Conservation (phyloP, 345 rosid species). For the Cardamine resedifolia region DNA sequence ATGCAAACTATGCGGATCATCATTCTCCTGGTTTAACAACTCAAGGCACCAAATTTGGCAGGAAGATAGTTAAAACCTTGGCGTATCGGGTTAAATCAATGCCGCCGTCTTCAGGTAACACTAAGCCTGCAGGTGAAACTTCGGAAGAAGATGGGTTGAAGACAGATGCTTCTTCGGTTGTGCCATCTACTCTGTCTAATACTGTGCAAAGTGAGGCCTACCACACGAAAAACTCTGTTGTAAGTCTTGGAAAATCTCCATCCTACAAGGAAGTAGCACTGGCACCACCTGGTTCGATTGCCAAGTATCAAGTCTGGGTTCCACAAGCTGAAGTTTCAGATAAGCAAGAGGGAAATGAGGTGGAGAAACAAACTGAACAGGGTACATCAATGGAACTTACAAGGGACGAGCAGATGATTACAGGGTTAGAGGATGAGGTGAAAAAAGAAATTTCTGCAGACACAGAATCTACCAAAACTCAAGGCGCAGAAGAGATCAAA, state of each 20-base stretch:
- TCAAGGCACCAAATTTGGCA: constrained; percentile 69
- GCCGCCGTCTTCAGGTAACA: constrained; percentile 57
- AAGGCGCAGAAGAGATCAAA: constrained; percentile 36
- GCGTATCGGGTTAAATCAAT: constrained; percentile 78
- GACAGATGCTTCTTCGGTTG: constrained; percentile 43
- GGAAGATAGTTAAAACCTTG: constrained; percentile 76
- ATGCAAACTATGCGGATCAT: constrained; percentile 66
- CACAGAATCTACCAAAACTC: constrained; percentile 34
- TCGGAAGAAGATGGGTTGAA: constrained; percentile 42
- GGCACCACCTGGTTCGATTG: constrained; percentile 92
- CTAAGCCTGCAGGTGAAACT: constrained; percentile 36
- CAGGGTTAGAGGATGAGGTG: constrained; percentile 43
- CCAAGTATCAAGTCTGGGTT: constrained; percentile 61
- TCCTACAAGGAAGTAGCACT: constrained; percentile 98
- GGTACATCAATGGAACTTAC: constrained; percentile 41
- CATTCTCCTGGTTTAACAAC: constrained; percentile 45
- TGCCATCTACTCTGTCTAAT: constrained; percentile 40
- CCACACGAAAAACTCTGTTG: constrained; percentile 45
- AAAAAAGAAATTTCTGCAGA: constrained; percentile 41
- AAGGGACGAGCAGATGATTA: constrained; percentile 33
- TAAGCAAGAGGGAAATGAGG: constrained; percentile 43
- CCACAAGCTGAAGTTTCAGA: constrained; percentile 48
- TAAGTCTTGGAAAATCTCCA: constrained; percentile 84
- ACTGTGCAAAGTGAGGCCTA: constrained; percentile 43
- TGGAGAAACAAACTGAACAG: constrained; percentile 36